Conservation (phyloP, 345 rosid genomes). For the Erucastrum elatum region DNA sequence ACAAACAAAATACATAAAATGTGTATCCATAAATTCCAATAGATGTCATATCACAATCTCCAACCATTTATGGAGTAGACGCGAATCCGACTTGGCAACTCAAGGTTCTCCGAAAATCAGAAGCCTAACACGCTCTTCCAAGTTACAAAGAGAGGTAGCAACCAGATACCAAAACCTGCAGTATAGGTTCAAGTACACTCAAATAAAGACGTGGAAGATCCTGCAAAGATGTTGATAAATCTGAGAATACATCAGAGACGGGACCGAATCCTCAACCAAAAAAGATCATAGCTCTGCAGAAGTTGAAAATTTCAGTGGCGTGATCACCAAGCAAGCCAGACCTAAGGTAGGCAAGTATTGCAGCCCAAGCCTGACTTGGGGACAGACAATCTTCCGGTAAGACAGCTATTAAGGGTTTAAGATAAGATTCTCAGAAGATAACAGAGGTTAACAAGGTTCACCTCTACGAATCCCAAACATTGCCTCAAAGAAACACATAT, state of each 20-base stretch:
- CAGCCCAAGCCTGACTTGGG: neutral
- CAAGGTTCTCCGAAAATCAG: too few relatives aligned
- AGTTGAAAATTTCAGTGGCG: neutral
- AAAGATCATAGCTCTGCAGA: conserved; percentile 62
- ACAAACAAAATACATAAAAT: too few relatives aligned
- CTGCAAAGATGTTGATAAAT: conserved; percentile 29
- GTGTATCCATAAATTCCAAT: too few relatives aligned
- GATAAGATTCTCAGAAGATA: neutral
- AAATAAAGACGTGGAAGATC: too few relatives aligned
- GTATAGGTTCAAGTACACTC: too few relatives aligned
- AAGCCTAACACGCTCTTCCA: too few relatives aligned
- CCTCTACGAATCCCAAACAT: neutral
- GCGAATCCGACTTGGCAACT: too few relatives aligned
- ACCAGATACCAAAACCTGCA: too few relatives aligned
- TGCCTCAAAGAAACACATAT: neutral
- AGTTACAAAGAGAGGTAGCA: too few relatives aligned
- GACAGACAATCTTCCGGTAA: neutral
- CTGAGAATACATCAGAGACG: conserved; percentile 67
- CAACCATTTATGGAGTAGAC: too few relatives aligned
- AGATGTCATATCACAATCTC: too few relatives aligned
- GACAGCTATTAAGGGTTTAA: neutral
- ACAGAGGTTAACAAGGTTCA: neutral
- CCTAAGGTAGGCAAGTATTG: neutral
- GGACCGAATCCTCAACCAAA: conserved; percentile 80
- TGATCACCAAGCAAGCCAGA: neutral